Percentiles rank a stretch among this genome's conserved stretches.
These are phyloP conservation scores for Coelastrella sp. DNA, from an alignment of 139 green algal species.

Conservation along the genomic window DNA sequence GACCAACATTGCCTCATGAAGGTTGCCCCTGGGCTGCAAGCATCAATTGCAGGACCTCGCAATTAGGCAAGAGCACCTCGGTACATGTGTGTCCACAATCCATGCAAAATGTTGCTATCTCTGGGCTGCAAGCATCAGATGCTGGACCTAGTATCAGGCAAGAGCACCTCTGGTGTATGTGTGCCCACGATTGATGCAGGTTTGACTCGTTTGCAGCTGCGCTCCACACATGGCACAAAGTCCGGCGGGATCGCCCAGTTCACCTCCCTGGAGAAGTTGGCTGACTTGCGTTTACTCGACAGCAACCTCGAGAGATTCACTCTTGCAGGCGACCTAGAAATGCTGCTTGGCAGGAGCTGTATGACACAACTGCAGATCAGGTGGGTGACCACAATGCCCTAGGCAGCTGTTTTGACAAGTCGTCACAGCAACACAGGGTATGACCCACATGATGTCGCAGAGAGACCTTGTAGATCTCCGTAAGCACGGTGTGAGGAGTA, in stretches of 20 bases:
- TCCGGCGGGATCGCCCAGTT: not conserved
- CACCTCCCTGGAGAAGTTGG: not conserved
- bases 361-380: not conserved
- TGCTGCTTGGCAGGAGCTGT: not conserved
- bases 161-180: not conserved
- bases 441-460: too few species aligned
- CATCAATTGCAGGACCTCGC: not conserved
- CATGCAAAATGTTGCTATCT: not conserved
- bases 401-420: not conserved
- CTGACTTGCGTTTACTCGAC: not conserved
- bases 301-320: not conserved
- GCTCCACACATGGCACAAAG: slow-evolving; percentile 27
- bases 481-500: too few species aligned
- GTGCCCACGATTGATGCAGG: not conserved
- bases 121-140: not conserved
- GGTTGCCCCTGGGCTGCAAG: not conserved
- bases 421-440: not conserved
- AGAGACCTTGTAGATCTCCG: too few species aligned
- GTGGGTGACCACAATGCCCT: not conserved
- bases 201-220: slow-evolving; percentile 16
- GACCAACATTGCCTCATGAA: not conserved
- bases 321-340: not conserved
- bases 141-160: not conserved
- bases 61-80: not conserved
- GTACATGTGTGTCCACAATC: not conserved